Evolutionary conservation across 2,329 filamentous ascomycete genomes (phyloP).

Genomic region (Neocucurbitaria cava): DNA sequence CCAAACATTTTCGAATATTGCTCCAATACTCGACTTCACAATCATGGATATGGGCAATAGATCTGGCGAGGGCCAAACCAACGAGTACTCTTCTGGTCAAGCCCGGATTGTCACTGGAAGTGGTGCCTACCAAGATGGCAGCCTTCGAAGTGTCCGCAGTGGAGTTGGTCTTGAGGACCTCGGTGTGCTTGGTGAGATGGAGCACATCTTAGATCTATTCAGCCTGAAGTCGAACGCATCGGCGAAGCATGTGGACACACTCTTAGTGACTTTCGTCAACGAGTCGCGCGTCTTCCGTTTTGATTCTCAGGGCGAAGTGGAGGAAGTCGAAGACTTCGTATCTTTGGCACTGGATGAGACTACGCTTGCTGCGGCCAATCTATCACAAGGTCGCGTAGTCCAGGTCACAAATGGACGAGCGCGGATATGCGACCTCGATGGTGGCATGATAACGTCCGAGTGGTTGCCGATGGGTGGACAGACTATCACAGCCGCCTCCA

Average conservation of each 20-base stretch:
- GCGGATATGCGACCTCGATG: slow-evolving; percentile 67
- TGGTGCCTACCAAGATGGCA: slow-evolving; percentile 87
- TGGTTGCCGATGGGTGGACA: slow-evolving; percentile 63
- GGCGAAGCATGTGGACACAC: slow-evolving; percentile 66
- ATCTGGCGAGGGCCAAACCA: slow-evolving; percentile 77
- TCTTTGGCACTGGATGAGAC: slow-evolving; percentile 73
- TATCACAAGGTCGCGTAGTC: slow-evolving; percentile 69
- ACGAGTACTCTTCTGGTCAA: slow-evolving; percentile 94
- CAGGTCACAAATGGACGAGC: slow-evolving; percentile 76
- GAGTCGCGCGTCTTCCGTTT: slow-evolving; percentile 88
- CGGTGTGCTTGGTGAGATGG: slow-evolving; percentile 80
- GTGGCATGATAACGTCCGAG: slow-evolving; percentile 58
- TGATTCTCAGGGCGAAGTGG: slow-evolving; percentile 74
- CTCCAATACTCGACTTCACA: slow-evolving; percentile 89
- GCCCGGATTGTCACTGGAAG: slow-evolving; percentile 92
- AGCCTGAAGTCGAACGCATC: slow-evolving; percentile 64
- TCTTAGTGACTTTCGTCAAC: slow-evolving; percentile 80
- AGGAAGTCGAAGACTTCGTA: slow-evolving; percentile 80
- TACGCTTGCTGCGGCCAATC: slow-evolving; percentile 74
- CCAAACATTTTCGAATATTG: slow-evolving; percentile 83
- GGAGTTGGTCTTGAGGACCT: slow-evolving; percentile 91
- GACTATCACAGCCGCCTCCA: slow-evolving; percentile 78
- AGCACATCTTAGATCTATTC: slow-evolving; percentile 76
- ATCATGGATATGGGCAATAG: slow-evolving; percentile 96
- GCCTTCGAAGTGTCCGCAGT: slow-evolving; percentile 86